phyloP scores from a whole-genome alignment of 129 eudicot genomes.

The Pulicaria dysenterica region DNA sequence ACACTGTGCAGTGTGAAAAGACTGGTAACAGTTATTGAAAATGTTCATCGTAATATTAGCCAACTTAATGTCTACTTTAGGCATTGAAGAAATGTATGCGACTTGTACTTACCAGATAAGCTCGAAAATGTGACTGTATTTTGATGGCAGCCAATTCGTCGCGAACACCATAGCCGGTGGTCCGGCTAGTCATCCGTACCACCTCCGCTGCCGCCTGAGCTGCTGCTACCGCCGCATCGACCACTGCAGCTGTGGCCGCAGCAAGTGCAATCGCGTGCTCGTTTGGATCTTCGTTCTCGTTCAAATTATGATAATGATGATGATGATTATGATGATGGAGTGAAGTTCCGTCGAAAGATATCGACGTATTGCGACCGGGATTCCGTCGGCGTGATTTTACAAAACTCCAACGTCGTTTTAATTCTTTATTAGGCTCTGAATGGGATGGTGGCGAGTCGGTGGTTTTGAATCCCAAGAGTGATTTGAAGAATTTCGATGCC shows the following conservation, averaged over 20 bases:
- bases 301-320: background rate
- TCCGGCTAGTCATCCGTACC: constrained; percentile 44
- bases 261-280: constrained; percentile 69
- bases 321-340: background rate
- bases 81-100: background rate
- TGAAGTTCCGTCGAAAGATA: constrained; percentile 14
- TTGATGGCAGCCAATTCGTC: constrained; percentile 61
- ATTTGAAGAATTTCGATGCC: constrained; percentile 61
- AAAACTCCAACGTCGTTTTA: constrained; percentile 66
- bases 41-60: background rate
- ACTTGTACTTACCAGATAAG: constrained; percentile 61
- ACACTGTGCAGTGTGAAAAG: background rate
- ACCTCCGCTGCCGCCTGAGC: constrained; percentile 72
- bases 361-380: background rate
- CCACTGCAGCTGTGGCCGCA: constrained; percentile 70
- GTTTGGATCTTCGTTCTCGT: constrained; percentile 35
- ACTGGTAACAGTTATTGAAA: background rate
- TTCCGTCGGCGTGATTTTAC: constrained; percentile 43
- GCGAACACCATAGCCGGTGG: constrained; percentile 32
- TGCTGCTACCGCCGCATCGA: constrained; percentile 69
- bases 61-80: background rate
- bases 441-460: constrained; percentile 25
- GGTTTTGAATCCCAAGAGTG: constrained; percentile 54
- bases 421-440: constrained; percentile 19
- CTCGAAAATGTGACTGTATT: constrained; percentile 80